Evolutionary conservation across 441 rosid species (phyloP), one percentile per base, ranked within the genome.

Genomic region (Corymbia calophylla): DNA sequence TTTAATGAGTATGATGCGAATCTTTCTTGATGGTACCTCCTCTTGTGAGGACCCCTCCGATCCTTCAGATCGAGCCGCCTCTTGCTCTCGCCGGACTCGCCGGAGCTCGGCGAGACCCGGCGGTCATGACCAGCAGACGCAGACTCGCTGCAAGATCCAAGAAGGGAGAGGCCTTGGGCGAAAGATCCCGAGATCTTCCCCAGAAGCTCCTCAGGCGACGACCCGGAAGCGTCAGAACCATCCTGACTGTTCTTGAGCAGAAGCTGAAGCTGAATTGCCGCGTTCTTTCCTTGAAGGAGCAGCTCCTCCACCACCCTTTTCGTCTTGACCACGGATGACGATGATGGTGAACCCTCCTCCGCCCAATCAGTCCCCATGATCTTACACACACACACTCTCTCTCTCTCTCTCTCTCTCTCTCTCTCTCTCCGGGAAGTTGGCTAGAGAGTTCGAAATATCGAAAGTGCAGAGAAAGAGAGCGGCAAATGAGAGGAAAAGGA

Each of bases 11-110:
- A 25, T 14, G 35, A 4, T 47, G 80, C 13, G 39, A 48, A n/a
- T 15, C 51, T 29, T 21, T 48, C 94, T 90, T 94, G 51, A 44
- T 77, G 51, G 51, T 14, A 96, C 99, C 93, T 95, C 93, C 99
- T 95, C 93, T 95, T 97, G 93, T 97, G 94, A 92, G 95, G 92
- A 7, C 98, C 99, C 80, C 99, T 94, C 89, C 86, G 94, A 47
- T 93, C 94, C 89, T 90, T 54, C 73, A n/a, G 39, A 70, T 81
- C 54, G 19, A 91, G 58, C 48, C 91, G 92, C 93, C 93, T 94
- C 87, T 87, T 92, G 91, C 95, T 93, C 89, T 94, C 93, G 31
- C 95, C 94, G 64, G 96, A 95, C 88, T 90, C 93, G 87, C 53
- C 92, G 80, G 91, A 90, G 88, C 90, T 56, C 5, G 86, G 58